A percentile compares a stretch with the other conserved stretches of the same genome.
Evolutionary conservation across 2,329 filamentous ascomycete species (phyloP).

Genomic region (Nigrograna mackinnonii): DNA sequence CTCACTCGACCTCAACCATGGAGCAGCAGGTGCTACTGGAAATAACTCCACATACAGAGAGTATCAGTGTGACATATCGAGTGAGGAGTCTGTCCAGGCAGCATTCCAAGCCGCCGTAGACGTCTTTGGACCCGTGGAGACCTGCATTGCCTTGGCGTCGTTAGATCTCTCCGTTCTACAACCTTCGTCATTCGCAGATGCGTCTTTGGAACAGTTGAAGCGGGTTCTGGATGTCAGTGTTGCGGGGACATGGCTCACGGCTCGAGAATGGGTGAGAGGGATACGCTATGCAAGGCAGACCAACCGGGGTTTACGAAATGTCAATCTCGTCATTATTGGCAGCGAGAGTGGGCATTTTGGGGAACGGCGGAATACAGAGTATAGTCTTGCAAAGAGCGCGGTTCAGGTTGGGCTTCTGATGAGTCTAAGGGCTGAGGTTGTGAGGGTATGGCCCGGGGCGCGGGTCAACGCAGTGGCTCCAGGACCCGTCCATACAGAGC

Average conservation of each 20-base stretch:
- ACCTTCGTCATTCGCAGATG: slow-evolving; percentile 44
- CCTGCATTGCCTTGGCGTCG: slow-evolving; percentile 48
- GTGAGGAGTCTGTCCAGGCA: slow-evolving; percentile 33
- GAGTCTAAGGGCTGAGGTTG: slow-evolving; percentile 46
- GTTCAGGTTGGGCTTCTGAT: slow-evolving; percentile 49
- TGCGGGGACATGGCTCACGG: slow-evolving; percentile 39
- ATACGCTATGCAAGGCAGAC: slow-evolving; percentile 28
- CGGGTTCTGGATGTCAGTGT: slow-evolving; percentile 49
- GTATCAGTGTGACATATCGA: slow-evolving; percentile 40
- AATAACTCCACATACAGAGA: slow-evolving; percentile 3
- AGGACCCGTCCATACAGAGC: slow-evolving; percentile 48
- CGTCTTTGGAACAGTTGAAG: slow-evolving; percentile 44
- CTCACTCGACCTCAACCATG: slow-evolving; percentile 33
- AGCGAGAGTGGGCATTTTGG: slow-evolving; percentile 51
- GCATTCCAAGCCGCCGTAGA: slow-evolving; percentile 39
- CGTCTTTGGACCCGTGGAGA: slow-evolving; percentile 41
- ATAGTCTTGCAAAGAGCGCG: slow-evolving; percentile 50
- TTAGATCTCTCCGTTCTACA: slow-evolving; percentile 48
- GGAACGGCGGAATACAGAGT: slow-evolving; percentile 47
- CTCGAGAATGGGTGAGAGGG: slow-evolving; percentile 44
- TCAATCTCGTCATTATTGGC: slow-evolving; percentile 49
- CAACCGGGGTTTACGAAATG: slow-evolving; percentile 32
- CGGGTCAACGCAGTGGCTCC: slow-evolving; percentile 53
- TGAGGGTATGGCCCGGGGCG: slow-evolving; percentile 39
- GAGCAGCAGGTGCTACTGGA: slow-evolving; percentile 1